These are phyloP conservation scores for Tylopilus felleus DNA, from an alignment of 768 basidiomycete genomes.

Conservation along the genomic window DNA sequence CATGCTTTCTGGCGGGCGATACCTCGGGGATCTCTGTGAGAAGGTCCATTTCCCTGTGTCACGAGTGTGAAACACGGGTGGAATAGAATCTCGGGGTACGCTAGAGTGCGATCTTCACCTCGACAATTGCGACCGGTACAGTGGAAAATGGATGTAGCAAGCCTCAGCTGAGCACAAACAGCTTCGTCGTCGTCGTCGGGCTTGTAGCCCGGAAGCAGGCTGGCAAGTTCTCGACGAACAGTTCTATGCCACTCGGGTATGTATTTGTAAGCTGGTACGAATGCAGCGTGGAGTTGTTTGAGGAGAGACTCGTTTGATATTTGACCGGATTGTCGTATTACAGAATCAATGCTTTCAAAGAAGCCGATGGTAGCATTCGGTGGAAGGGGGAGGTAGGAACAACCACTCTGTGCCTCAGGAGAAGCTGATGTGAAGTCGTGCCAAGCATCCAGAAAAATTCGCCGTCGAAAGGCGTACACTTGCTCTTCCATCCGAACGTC, in stretches of 20 bases:
- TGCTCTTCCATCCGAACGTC: conserved; percentile 30
- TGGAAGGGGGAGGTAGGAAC: conserved; percentile 26
- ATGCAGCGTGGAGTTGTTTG: conserved; percentile 16
- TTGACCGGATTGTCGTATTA: conserved; percentile 23
- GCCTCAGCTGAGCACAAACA: conserved; percentile 21
- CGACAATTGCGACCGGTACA: conserved; percentile 20
- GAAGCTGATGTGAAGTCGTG: conserved; percentile 20
- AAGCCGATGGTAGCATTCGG: conserved; percentile 27
- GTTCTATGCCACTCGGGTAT: conserved; percentile 28
- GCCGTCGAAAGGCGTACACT: conserved; percentile 27
- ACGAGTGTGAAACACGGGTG: conserved; percentile 26
- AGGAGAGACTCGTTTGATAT: conserved; percentile 9
- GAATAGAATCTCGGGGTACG: conserved; percentile 27
- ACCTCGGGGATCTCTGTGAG: conserved; percentile 18
- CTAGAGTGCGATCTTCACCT: conserved; percentile 10
- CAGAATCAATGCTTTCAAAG: conserved; percentile 17
- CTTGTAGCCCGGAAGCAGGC: conserved; percentile 22
- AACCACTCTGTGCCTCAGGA: conserved; percentile 6
- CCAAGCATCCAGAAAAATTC: conserved; percentile 27
- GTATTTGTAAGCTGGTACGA: conserved; percentile 13
- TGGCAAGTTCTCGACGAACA: conserved; percentile 26
- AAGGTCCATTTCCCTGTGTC: conserved; percentile 2
- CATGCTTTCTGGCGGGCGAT: conserved; percentile 24
- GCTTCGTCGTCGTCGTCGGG: conserved; percentile 15
- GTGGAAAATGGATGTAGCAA: conserved; percentile 28